phyloP scores from a whole-genome alignment of 1,139 yeast genomes.

The Casaregolazyma lundiana region DNA sequence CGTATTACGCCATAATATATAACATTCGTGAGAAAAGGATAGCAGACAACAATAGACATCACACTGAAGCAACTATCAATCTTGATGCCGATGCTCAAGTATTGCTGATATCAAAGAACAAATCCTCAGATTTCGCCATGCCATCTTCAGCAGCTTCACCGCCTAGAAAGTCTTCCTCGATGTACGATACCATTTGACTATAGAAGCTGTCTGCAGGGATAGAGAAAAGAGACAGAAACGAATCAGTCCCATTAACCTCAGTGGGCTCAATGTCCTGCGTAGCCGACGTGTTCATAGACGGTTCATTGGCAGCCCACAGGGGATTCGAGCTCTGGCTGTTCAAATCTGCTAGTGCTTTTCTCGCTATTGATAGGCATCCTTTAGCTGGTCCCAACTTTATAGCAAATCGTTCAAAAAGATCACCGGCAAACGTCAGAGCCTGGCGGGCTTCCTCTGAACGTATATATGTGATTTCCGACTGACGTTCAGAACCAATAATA shows the following conservation, averaged over 20 bases:
- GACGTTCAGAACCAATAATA: slow-evolving; percentile 15
- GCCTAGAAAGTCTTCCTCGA: slow-evolving; percentile 15
- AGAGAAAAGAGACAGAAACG: slow-evolving; percentile 18
- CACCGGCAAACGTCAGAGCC: slow-evolving; percentile 15
- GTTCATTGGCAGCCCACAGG: background rate
- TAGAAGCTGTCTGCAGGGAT: slow-evolving; percentile 19
- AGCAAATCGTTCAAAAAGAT: slow-evolving; percentile 16
- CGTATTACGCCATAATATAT: background rate
- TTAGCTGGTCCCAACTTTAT: slow-evolving; percentile 20
- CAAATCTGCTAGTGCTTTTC: slow-evolving; percentile 6
- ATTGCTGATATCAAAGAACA: slow-evolving; percentile 8
- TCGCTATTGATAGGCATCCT: slow-evolving; percentile 15
- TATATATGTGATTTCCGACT: slow-evolving; percentile 14
- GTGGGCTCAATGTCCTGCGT: background rate
- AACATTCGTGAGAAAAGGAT: no score
- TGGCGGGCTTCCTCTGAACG: slow-evolving; percentile 13
- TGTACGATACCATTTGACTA: slow-evolving; percentile 17
- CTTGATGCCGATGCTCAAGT: background rate
- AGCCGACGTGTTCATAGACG: background rate
- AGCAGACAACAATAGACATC: background rate
- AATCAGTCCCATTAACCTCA: slow-evolving; percentile 6
- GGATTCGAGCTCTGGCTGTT: background rate
- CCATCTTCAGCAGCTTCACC: slow-evolving; percentile 6
- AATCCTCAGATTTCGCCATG: background rate
- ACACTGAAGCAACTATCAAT: no score